Evolutionary conservation across 805 yeast genomes (phyloP).

Genomic region (Pichia insulana): DNA sequence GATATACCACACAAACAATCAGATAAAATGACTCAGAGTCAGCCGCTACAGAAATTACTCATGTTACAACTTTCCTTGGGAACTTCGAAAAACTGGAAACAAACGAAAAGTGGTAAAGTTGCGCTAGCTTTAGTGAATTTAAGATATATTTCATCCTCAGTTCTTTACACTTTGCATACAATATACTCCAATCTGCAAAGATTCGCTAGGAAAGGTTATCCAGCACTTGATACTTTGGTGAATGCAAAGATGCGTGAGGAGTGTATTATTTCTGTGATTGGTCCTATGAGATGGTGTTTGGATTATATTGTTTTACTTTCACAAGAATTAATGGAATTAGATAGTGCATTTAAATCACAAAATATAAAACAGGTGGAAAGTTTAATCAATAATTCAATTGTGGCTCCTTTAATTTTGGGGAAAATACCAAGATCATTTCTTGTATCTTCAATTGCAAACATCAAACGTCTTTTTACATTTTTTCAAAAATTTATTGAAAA

Average conservation of each 20-base stretch:
- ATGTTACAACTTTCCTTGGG: slow-evolving; percentile 66
- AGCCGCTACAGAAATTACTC: slow-evolving; percentile 66
- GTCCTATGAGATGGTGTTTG: slow-evolving; percentile 77
- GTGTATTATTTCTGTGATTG: slow-evolving; percentile 55
- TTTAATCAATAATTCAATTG: slow-evolving; percentile 29
- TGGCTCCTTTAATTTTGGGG: slow-evolving; percentile 51
- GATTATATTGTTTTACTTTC: slow-evolving; percentile 65
- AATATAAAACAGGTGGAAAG: slow-evolving; percentile 17
- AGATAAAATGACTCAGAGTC: slow-evolving; percentile 66
- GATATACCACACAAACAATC: slow-evolving; percentile 66
- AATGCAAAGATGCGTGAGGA: slow-evolving; percentile 46
- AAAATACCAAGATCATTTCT: slow-evolving; percentile 64
- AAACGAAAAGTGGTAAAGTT: slow-evolving; percentile 34
- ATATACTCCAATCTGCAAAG: slow-evolving; percentile 56
- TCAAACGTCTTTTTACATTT: slow-evolving; percentile 52
- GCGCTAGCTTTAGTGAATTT: slow-evolving; percentile 62
- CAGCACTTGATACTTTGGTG: slow-evolving; percentile 36
- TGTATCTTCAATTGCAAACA: slow-evolving; percentile 57
- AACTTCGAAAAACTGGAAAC: slow-evolving; percentile 31
- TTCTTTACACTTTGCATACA: slow-evolving; percentile 52
- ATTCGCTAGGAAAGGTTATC: slow-evolving; percentile 46
- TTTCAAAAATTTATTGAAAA: slow-evolving; percentile 50
- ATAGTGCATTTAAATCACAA: slow-evolving; percentile 20
- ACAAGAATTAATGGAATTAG: slow-evolving; percentile 58
- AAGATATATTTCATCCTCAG: slow-evolving; percentile 62